Percentiles rank a stretch among this genome's conserved stretches.
Evolutionary conservation across 2,329 filamentous ascomycete species (phyloP).

Genomic region (Cyanodermella asteris): DNA sequence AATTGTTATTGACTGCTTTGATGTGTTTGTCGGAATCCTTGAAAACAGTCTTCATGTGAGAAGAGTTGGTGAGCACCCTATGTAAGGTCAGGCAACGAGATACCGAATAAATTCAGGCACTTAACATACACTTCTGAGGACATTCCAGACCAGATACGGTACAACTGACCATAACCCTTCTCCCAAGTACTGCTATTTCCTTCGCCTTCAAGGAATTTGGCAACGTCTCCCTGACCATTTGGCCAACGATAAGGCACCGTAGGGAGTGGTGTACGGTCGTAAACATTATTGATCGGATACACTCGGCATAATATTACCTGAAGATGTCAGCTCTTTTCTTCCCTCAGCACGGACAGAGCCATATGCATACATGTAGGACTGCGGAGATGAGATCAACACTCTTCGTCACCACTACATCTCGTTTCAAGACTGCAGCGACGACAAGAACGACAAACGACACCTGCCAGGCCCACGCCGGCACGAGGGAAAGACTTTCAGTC

Average conservation of each 20-base stretch:
- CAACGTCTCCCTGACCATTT: conserved; percentile 19
- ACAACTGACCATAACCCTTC: too few relatives aligned
- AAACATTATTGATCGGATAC: neutral
- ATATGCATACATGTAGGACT: too few relatives aligned
- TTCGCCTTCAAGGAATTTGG: conserved; percentile 19
- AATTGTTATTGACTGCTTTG: conserved; percentile 21
- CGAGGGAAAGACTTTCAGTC: too few relatives aligned
- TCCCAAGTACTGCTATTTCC: conserved; percentile 15
- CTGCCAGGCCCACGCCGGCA: too few relatives aligned
- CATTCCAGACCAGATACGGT: conserved; percentile 19
- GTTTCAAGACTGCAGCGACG: too few relatives aligned
- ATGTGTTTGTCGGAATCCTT: conserved; percentile 22
- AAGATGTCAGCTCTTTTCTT: too few relatives aligned
- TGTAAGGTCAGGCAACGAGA: conserved; percentile 2
- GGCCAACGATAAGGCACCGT: conserved; percentile 14
- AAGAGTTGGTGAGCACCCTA: conserved; percentile 17
- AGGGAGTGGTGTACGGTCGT: conserved; percentile 4
- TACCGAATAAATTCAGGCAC: neutral
- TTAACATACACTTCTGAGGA: conserved; percentile 18
- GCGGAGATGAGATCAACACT: too few relatives aligned
- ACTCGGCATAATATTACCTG: too few relatives aligned
- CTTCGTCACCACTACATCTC: too few relatives aligned
- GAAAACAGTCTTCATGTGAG: conserved; percentile 18
- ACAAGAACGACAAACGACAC: too few relatives aligned
- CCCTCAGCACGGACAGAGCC: too few relatives aligned